Evolutionary conservation across 768 basidiomycete species (phyloP).

Genomic region (Tulasnella sp.): DNA sequence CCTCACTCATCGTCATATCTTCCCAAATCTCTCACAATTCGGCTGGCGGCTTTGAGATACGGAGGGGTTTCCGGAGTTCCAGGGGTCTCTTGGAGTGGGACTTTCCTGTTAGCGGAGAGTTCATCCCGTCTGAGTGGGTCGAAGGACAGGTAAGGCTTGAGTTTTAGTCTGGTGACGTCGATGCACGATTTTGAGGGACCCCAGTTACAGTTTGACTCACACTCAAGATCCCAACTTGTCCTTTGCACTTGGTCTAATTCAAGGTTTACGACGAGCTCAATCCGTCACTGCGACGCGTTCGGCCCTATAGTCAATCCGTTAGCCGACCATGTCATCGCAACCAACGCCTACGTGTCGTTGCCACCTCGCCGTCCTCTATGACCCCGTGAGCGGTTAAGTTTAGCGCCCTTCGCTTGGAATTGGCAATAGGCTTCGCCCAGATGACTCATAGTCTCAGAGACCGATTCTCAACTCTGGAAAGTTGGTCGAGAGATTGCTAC

Average conservation of each 20-base stretch:
- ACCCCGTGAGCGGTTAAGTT: not conserved
- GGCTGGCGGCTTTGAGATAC: not conserved
- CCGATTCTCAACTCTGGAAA: not conserved
- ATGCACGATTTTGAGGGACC: not conserved
- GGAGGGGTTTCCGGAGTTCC: not conserved
- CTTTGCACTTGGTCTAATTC: not conserved
- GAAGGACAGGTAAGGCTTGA: not conserved
- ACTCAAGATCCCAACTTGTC: not conserved
- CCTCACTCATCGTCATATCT: not conserved
- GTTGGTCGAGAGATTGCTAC: not conserved
- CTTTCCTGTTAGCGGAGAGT: not conserved
- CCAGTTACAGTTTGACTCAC: not conserved
- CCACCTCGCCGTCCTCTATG: not conserved
- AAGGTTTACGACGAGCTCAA: not conserved
- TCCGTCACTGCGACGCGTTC: not conserved
- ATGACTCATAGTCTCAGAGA: not conserved
- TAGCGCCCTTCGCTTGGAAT: not conserved
- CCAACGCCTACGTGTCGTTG: not conserved
- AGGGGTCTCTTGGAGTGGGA: not conserved
- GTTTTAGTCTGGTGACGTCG: not conserved
- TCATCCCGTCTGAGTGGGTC: not conserved
- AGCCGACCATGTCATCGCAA: not conserved
- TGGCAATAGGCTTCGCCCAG: not conserved
- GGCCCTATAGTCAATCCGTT: not conserved
- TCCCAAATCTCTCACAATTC: not conserved